Evolutionary conservation across 805 yeast species (phyloP).

Genomic region (Candida alai): DNA sequence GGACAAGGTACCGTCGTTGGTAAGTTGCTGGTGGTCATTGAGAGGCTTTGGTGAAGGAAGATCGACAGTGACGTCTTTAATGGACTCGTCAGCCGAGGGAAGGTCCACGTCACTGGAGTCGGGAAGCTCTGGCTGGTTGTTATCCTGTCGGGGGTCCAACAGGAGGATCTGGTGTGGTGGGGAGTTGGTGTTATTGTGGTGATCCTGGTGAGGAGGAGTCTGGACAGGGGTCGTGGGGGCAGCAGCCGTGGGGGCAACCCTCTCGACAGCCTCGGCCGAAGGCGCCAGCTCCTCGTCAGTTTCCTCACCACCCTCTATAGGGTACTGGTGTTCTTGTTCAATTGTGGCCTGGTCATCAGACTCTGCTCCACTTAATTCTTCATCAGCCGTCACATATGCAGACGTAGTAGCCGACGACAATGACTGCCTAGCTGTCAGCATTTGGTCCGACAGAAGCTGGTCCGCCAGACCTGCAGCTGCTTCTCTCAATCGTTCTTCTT

Average conservation of each 20-base stretch:
- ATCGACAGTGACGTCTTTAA: no score
- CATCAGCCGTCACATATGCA: conserved; percentile 35
- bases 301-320: background rate
- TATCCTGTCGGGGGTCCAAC: background rate
- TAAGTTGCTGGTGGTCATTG: background rate
- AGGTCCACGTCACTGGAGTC: background rate
- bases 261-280: background rate
- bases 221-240: background rate
- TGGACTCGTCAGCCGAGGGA: no score
- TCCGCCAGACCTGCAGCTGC: conserved; percentile 12
- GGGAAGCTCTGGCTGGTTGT: background rate
- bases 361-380: conserved; percentile 8
- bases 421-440: conserved; percentile 11
- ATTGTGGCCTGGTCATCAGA: conserved; percentile 4
- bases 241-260: background rate
- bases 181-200: no score
- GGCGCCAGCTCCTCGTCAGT: background rate
- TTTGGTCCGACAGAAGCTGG: conserved; percentile 3
- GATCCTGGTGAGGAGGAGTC: background rate
- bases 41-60: no score
- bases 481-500: conserved; percentile 25
- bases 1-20: background rate
- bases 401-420: conserved; percentile 21
- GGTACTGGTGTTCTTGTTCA: background rate
- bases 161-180: no score